These are phyloP conservation scores for Coniochaeta pulveracea DNA, from an alignment of 2,329 filamentous ascomycete genomes.

Conservation along the genomic window DNA sequence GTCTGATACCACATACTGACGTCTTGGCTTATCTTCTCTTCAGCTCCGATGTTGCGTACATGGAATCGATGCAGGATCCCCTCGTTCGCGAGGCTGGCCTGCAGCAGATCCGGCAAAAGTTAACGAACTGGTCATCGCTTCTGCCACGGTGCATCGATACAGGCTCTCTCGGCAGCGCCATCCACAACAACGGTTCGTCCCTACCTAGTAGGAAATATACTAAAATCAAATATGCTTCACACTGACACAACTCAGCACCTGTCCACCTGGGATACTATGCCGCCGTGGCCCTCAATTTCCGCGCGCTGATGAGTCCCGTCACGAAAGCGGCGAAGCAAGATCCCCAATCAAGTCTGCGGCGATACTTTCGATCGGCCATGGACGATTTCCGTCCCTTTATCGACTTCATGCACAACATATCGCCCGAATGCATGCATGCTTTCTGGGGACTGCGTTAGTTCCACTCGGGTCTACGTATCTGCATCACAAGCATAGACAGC, in stretches of 20 bases:
- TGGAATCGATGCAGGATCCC: conserved; percentile 9
- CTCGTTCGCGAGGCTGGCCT: conserved; percentile 10
- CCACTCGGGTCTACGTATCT: conserved; percentile 1
- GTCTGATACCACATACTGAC: conserved; percentile 1
- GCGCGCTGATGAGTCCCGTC: conserved; percentile 33
- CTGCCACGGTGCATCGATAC: conserved; percentile 22
- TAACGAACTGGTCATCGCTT: conserved; percentile 23
- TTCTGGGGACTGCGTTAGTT: conserved; percentile 33
- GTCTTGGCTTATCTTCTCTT: background rate
- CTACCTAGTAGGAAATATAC: background rate
- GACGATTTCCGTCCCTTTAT: conserved; percentile 24
- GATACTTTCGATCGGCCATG: conserved; percentile 22
- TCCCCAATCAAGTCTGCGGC: conserved; percentile 21
- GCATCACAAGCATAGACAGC: background rate
- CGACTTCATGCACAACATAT: conserved; percentile 23
- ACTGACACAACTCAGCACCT: conserved; percentile 14
- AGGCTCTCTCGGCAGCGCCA: conserved; percentile 3
- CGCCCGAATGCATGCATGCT: conserved; percentile 22
- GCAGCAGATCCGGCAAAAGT: conserved; percentile 14
- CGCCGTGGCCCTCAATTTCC: conserved; percentile 26
- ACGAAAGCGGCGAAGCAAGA: conserved; percentile 26
- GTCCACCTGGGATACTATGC: conserved; percentile 31
- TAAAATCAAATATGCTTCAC: background rate
- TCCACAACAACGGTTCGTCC: conserved; percentile 11
- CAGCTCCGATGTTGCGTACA: conserved; percentile 8